phyloP scores from a whole-genome alignment of 495 filamentous ascomycete genomes.

The Aspergillus taichungensis region DNA sequence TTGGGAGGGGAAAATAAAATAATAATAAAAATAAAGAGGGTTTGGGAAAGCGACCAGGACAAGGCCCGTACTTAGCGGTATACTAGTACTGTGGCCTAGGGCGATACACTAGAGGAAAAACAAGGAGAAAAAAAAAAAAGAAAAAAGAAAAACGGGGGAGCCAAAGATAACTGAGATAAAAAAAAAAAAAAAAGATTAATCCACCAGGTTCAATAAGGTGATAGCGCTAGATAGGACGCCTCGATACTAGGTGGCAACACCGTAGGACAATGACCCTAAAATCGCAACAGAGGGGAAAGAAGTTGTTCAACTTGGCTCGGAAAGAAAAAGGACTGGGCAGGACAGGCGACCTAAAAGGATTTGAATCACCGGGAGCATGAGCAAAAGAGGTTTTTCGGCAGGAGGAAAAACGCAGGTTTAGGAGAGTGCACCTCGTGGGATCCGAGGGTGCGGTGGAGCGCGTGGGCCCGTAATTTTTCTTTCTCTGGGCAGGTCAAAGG shows the following conservation, averaged over 20 bases:
- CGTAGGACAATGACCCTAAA: slow-evolving; percentile 22
- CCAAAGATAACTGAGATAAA: background rate
- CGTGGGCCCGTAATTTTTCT: slow-evolving; percentile 37
- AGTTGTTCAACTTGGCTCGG: slow-evolving; percentile 17
- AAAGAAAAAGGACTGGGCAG: slow-evolving; percentile 24
- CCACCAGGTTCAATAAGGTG: slow-evolving; percentile 15
- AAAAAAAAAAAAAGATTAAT: slow-evolving; percentile 15
- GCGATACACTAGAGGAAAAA: slow-evolving; percentile 6
- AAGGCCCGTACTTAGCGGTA: slow-evolving; percentile 4
- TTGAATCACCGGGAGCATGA: slow-evolving; percentile 14
- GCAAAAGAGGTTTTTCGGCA: slow-evolving; percentile 18
- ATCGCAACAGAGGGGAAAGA: slow-evolving; percentile 18
- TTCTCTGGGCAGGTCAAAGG: slow-evolving; percentile 17
- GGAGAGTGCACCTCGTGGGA: slow-evolving; percentile 34
- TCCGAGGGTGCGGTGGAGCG: slow-evolving; percentile 34
- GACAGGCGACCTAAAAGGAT: slow-evolving; percentile 25
- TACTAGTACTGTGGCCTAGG: slow-evolving; percentile 8
- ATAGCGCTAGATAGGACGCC: slow-evolving; percentile 22
- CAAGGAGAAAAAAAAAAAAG: slow-evolving; percentile 6
- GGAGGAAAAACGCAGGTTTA: slow-evolving; percentile 15
- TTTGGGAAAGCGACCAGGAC: slow-evolving; percentile 19
- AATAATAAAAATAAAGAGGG: background rate
- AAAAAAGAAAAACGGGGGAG: slow-evolving; percentile 1
- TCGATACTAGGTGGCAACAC: slow-evolving; percentile 19
- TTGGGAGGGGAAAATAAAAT: slow-evolving; percentile 5